Conservation (phyloP, 2,329 filamentous ascomycete genomes). For the Ceratocystis eucalypticola region DNA sequence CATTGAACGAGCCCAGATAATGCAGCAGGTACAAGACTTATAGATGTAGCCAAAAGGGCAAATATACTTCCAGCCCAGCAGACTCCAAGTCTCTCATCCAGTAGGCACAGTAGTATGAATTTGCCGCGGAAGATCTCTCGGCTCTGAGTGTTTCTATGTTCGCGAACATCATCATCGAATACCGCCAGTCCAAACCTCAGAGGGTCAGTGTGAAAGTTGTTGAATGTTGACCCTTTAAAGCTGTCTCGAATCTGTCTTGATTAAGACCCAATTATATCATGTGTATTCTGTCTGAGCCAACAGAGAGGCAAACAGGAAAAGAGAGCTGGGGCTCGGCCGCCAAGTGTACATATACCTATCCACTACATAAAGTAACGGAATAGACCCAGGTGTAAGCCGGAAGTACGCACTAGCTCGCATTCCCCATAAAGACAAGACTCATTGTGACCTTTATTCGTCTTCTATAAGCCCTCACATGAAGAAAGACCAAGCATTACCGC, state of each 20-base stretch:
- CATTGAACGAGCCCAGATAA: constrained; percentile 36
- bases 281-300: background rate
- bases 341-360: background rate
- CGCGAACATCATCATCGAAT: constrained; percentile 17
- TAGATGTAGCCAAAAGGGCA: constrained; percentile 33
- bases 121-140: constrained; percentile 13
- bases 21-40: constrained; percentile 41
- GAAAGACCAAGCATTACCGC: too few species aligned
- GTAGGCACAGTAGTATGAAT: constrained; percentile 23
- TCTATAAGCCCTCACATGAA: too few species aligned
- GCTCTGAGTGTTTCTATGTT: constrained; percentile 20
- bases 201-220: background rate
- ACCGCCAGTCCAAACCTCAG: background rate
- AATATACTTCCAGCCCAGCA: constrained; percentile 36
- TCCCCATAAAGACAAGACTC: too few species aligned
- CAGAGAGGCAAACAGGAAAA: background rate
- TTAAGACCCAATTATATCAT: background rate
- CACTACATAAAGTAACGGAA: too few species aligned
- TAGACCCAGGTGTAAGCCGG: too few species aligned
- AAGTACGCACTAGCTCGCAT: too few species aligned
- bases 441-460: too few species aligned
- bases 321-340: background rate
- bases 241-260: background rate
- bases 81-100: constrained; percentile 33
- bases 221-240: background rate